Conservation (phyloP, 257 asterid species). For the Rhazya stricta region DNA sequence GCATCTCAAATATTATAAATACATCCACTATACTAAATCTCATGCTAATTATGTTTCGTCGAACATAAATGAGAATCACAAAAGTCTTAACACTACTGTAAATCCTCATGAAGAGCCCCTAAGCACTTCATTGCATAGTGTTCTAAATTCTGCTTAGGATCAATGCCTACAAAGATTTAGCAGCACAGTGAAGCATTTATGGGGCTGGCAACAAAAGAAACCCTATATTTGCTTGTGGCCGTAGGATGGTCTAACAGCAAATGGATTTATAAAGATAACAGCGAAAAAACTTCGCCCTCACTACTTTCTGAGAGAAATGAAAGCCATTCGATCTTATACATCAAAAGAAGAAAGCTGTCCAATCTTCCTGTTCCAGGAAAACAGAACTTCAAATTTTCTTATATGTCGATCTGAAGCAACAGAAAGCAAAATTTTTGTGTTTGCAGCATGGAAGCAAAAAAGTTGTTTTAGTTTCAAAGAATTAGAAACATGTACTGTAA, state of each 20-base stretch:
- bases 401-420: neutral
- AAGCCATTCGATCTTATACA: neutral
- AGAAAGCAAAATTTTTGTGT: neutral
- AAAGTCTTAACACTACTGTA: neutral
- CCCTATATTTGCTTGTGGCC: slow-evolving; percentile 1
- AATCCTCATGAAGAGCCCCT: neutral
- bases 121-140: neutral
- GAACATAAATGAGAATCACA: neutral
- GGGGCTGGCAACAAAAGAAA: neutral
- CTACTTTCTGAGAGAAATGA: neutral
- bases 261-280: neutral
- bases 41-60: neutral
- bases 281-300: neutral
- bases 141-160: neutral
- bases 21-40: neutral
- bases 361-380: neutral
- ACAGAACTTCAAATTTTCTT: neutral
- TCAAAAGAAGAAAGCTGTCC: too few relatives aligned
- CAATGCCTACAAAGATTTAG: neutral
- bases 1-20: neutral
- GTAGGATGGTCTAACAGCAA: neutral
- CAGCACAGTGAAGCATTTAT: neutral
- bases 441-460: neutral
- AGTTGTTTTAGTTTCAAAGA: neutral
- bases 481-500: slow-evolving; percentile 2